These are phyloP conservation scores for Falciphora oryzae DNA, from an alignment of 2,329 filamentous ascomycete species.

Conservation along the genomic window DNA sequence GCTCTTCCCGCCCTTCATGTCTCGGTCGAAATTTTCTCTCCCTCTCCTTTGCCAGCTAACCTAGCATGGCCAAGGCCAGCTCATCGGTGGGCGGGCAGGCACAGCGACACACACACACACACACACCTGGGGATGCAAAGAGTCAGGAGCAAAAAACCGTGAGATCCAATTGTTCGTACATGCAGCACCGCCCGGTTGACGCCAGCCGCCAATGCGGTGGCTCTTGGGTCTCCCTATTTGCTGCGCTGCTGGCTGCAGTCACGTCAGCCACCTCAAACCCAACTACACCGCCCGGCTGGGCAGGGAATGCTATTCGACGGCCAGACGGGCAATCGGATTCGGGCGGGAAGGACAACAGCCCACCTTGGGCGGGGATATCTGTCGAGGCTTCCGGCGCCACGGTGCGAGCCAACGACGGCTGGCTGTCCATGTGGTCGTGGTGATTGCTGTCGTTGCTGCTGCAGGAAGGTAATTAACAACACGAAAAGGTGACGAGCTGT, in stretches of 20 bases:
- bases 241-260: conserved; percentile 15
- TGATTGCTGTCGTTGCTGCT: background rate
- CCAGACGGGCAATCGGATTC: background rate
- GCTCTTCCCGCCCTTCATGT: too few species aligned
- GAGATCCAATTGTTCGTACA: background rate
- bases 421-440: too few species aligned
- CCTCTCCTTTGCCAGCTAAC: background rate
- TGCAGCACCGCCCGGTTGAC: background rate
- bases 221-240: background rate
- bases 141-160: background rate
- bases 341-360: background rate
- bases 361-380: background rate
- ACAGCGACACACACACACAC: background rate
- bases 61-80: background rate
- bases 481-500: background rate
- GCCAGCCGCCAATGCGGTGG: background rate
- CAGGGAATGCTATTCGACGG: background rate
- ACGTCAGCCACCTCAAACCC: conserved; percentile 7
- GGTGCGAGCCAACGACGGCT: too few species aligned
- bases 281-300: conserved; percentile 4
- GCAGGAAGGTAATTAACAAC: background rate
- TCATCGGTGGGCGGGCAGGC: conserved; percentile 3
- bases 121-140: background rate
- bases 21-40: too few species aligned
- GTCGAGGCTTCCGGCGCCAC: background rate